These are phyloP conservation scores for Solanum paucissectum DNA, from an alignment of 257 asterid genomes.

Conservation along the genomic window DNA sequence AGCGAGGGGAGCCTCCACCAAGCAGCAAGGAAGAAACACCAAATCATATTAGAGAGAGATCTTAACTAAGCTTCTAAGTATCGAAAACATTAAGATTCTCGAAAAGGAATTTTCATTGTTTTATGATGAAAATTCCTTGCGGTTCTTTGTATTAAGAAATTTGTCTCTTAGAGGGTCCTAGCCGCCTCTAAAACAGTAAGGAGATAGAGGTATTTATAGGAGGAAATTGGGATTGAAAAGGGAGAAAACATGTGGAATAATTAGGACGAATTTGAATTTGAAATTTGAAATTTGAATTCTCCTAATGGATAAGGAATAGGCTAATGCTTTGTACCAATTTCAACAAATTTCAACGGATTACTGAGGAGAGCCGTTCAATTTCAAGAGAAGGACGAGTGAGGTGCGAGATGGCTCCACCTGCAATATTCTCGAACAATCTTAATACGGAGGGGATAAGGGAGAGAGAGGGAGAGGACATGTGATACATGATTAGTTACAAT, in stretches of 20 bases:
- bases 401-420: background rate
- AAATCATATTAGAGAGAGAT: background rate
- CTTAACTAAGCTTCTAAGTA: background rate
- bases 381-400: background rate
- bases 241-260: background rate
- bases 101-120: background rate
- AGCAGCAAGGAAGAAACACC: background rate
- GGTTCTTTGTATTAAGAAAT: background rate
- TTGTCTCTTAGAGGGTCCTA: background rate
- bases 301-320: background rate
- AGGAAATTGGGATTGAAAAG: background rate
- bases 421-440: no score
- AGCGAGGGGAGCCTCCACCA: background rate
- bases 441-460: background rate
- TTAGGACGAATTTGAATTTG: background rate
- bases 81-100: background rate
- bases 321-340: background rate
- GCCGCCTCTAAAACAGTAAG: background rate
- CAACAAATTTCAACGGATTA: background rate
- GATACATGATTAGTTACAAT: background rate
- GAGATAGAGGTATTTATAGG: background rate
- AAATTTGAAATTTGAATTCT: background rate
- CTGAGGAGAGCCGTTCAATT: background rate
- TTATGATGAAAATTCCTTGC: background rate
- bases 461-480: background rate